Percentiles rank a stretch among this genome's conserved stretches.
These are phyloP conservation scores for Plicaturopsis crispa DNA, from an alignment of 768 basidiomycete species.

Conservation along the genomic window DNA sequence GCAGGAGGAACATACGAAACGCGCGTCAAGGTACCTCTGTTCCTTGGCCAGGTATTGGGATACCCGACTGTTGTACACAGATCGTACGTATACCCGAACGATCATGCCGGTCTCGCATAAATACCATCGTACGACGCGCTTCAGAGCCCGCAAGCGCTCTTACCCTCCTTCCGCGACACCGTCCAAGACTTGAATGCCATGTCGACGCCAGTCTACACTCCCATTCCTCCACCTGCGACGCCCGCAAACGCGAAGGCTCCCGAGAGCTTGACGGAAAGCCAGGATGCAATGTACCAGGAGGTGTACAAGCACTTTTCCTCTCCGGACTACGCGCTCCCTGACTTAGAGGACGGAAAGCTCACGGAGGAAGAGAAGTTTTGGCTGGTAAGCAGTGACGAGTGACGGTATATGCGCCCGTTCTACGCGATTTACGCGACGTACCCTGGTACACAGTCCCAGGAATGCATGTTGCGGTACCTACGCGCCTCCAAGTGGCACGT, in stretches of 20 bases:
- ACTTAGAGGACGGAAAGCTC: conserved; percentile 33
- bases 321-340: conserved; percentile 45
- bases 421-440: conserved; percentile 5
- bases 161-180: no score
- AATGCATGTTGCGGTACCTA: no score
- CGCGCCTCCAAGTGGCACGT: conserved; percentile 74
- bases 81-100: no score
- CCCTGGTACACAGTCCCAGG: no score
- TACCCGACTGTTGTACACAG: no score
- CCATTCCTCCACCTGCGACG: conserved; percentile 9
- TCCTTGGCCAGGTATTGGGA: no score
- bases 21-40: no score
- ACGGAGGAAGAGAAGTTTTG: conserved; percentile 70
- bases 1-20: no score
- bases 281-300: conserved; percentile 41
- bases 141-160: no score
- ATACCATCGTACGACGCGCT: no score
- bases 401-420: background rate
- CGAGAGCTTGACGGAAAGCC: conserved; percentile 29
- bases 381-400: conserved; percentile 37
- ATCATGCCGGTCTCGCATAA: no score
- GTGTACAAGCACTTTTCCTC: conserved; percentile 55
- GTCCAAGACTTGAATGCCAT: background rate
- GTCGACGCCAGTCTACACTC: background rate
- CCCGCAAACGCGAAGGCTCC: conserved; percentile 23